Evolutionary conservation across 495 filamentous ascomycete genomes (phyloP), one percentile per base, ranked within the genome.

Genomic region (Aspergillus sclerotiicarbonarius): DNA sequence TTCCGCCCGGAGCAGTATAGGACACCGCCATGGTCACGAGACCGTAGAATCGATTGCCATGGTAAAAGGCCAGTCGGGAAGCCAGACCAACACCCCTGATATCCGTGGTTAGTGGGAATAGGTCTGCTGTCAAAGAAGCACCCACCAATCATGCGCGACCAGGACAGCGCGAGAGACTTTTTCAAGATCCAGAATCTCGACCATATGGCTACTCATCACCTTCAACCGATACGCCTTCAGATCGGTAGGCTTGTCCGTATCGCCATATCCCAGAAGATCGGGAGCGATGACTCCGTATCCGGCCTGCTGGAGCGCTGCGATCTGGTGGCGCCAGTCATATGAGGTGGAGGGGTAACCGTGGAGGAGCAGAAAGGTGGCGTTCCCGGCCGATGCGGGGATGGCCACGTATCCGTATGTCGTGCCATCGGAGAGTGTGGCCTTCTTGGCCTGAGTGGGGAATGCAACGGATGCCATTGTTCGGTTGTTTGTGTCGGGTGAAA

Each of bases 261-360:
- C 73, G 1, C 80, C 80, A 51, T 78, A 82, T n/a, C 80, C 77
- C 0, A 82, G 71, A 2, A 81, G 63, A 60, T 81, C 79, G 0
- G 77, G 80, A 8, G 67, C 76, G 0, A 82, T 37, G 18, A 81
- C 62, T 8, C 78, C 78, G 53, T 79, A 79, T 6, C 78, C 76
- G 16, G 58, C 32, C 4, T 60, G 30, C 18, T 52, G 39, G 21
- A 82, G 66, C 25, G 62, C 51, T 0, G 57, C 15, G 31, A 82
- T 67, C 55, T 80, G 73, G 51, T 76, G 67, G 9, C 69, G 66
- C 77, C 78, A 81, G 54, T 79, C 71, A 45, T 73, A 72, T 48
- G 65, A 68, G 29, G 74, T 73, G 21, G 68, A 72, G 20, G 76
- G 75, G 48, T 70, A 74, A 18, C 76, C 76, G 57, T 77, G 76